Percentiles rank a stretch among this genome's conserved stretches.
phyloP scores from a whole-genome alignment of 495 filamentous ascomycete genomes.

The Lophiotrema nucula region DNA sequence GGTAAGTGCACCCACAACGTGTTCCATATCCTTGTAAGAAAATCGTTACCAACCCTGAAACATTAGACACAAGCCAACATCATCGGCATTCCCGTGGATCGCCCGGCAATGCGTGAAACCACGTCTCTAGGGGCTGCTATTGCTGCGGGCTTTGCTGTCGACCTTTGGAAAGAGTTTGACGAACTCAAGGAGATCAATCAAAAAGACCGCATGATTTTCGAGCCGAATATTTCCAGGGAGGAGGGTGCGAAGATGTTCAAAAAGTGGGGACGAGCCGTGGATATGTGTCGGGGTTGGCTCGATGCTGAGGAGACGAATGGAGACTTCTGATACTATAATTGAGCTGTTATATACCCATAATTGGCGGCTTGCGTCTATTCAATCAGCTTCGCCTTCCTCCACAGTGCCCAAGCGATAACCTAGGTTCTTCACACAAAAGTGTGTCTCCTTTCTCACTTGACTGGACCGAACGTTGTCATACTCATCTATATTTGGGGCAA shows the following conservation, averaged over 20 bases:
- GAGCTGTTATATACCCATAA: conserved; percentile 26
- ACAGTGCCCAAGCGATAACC: conserved; percentile 23
- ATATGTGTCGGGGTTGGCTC: conserved; percentile 87
- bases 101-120: conserved; percentile 89
- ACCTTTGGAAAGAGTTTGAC: conserved; percentile 75
- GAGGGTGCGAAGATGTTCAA: conserved; percentile 68
- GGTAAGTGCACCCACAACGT: conserved; percentile 44
- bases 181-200: conserved; percentile 79
- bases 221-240: conserved; percentile 59
- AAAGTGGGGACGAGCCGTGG: conserved; percentile 81
- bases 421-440: background rate
- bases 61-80: conserved; percentile 81
- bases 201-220: conserved; percentile 71
- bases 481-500: too few species aligned
- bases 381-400: conserved; percentile 12
- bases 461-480: too few species aligned
- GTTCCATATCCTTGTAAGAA: conserved; percentile 5
- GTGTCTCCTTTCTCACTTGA: conserved; percentile 3
- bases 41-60: conserved; percentile 12
- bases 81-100: conserved; percentile 81
- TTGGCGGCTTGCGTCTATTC: conserved; percentile 6
- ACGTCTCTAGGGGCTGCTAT: conserved; percentile 93
- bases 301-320: conserved; percentile 47
- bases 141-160: conserved; percentile 83
- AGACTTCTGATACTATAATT: conserved; percentile 37